Base-by-base conservation (phyloP, 768 basidiomycete genomes). In the Leccinum subgranulosum region DNA sequence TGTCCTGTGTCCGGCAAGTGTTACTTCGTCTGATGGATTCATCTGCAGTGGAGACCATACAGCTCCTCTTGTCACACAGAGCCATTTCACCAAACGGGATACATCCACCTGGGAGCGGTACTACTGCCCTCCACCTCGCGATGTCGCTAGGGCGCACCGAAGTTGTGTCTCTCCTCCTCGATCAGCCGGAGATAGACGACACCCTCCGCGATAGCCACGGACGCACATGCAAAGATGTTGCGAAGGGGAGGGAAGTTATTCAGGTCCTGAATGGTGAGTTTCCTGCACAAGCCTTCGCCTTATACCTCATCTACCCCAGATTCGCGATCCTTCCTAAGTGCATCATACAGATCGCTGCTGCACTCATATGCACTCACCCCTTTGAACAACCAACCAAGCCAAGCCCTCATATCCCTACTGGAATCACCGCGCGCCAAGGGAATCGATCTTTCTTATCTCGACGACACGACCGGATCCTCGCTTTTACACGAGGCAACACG, bases 401-500 rank as follows among this genome's bases (percentile, higher is more conserved):
- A 75, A 3, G 73, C 77, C 4, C 80, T 87, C 12, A 60, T 85
- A 5, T 65, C 77, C n/a, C 76, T 92, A 27, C 81, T 93, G 14
- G 79, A 80, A 15, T 87, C 84, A 19, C 87, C 91, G 0, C 83
- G 94, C 3, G 80, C 83, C 4, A 79, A 79, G 14, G 84, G 83
- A 31, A 75, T 95, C 9, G 86, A 96, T 70, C 81, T 97, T 15
- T 86, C 86, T 0, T 88, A 89, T 56, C 77, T 94, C 12, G 93
- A 96, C 61, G 84, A 88, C 51, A 77, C 80, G n/a, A 81, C 85
- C 2, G 94, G 94, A 0, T 80, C 81, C 3, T 85, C 90, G 0
- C 72, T 97, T 6, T 77, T 98, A 1, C 95, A 98, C 61, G 94
- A 95, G 70, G 92, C 94, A 1, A 90, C 91, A 0, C 77, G 82